Percentiles rank a stretch among this genome's conserved stretches.
These are phyloP conservation scores for Alternaria gansuensis DNA, from an alignment of 2,329 filamentous ascomycete genomes.

Conservation along the genomic window DNA sequence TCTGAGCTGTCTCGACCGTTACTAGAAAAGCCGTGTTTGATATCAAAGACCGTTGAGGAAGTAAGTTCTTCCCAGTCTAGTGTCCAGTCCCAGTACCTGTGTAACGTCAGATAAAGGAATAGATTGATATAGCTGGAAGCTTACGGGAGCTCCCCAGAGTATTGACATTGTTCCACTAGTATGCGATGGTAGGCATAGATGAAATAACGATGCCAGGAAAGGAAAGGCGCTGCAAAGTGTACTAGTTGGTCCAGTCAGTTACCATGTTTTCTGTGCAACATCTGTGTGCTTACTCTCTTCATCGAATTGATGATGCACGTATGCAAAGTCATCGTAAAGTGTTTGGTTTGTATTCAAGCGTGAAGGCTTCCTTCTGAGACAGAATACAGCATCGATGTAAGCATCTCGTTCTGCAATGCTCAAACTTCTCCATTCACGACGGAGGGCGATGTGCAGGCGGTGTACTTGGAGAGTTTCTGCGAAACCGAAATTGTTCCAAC, in stretches of 20 bases:
- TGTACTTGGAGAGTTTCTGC: too few relatives aligned
- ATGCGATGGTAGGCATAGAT: conserved; percentile 44
- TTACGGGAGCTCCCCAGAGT: conserved; percentile 23
- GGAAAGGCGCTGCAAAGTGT: conserved; percentile 45
- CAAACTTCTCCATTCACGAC: conserved; percentile 13
- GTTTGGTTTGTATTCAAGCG: conserved; percentile 31
- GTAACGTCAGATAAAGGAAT: background rate
- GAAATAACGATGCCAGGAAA: conserved; percentile 52
- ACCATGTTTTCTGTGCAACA: background rate
- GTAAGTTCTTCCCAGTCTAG: conserved; percentile 40
- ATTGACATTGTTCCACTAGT: conserved; percentile 37
- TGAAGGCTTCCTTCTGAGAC: conserved; percentile 36
- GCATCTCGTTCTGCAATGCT: conserved; percentile 15
- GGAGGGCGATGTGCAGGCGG: background rate
- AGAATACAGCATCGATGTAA: conserved; percentile 44
- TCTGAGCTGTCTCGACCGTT: conserved; percentile 30
- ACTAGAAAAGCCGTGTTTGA: conserved; percentile 43
- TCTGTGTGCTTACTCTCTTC: background rate
- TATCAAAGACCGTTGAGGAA: conserved; percentile 34
- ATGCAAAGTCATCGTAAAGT: conserved; percentile 49
- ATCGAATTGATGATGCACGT: conserved; percentile 32
- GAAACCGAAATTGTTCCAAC: too few relatives aligned
- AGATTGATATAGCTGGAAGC: background rate
- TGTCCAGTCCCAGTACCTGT: conserved; percentile 52
- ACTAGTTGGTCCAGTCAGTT: conserved; percentile 22